Conservation (phyloP, 352 stramenopile genomes). For the Globisporangium abappressorium region DNA sequence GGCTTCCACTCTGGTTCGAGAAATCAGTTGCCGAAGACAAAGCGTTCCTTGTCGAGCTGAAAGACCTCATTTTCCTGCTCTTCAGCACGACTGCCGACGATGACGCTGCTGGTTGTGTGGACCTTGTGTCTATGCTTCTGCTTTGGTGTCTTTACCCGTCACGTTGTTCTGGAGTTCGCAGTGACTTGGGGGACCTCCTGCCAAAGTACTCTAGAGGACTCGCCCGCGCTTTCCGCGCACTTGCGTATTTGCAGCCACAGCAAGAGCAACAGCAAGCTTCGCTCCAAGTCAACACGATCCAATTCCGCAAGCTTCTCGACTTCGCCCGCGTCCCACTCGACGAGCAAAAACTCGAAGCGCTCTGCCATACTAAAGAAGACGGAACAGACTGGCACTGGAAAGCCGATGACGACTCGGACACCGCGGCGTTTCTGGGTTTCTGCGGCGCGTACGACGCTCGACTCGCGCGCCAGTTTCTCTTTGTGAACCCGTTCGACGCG, state of each 20-base stretch:
- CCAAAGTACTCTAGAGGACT: slow-evolving; percentile 40
- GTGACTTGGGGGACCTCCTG: slow-evolving; percentile 32
- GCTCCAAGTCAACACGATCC: background rate
- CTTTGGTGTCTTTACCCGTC: slow-evolving; percentile 33
- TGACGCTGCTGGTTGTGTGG: background rate
- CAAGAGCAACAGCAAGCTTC: background rate
- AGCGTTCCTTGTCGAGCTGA: slow-evolving; percentile 13
- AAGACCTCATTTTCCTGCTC: slow-evolving; percentile 37
- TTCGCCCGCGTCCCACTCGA: slow-evolving; percentile 12
- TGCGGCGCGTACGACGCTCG: slow-evolving; percentile 25
- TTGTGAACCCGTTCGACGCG: slow-evolving; percentile 42
- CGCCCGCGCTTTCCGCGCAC: slow-evolving; percentile 29
- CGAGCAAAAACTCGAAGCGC: background rate
- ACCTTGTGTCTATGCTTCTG: slow-evolving; percentile 35
- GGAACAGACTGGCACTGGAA: background rate
- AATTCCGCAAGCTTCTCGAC: slow-evolving; percentile 22
- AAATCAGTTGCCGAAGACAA: background rate
- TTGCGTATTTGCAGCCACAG: slow-evolving; percentile 18
- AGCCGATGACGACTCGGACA: background rate
- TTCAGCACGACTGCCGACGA: slow-evolving; percentile 15
- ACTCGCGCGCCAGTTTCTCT: slow-evolving; percentile 31
- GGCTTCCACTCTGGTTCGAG: slow-evolving; percentile 48
- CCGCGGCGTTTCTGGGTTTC: slow-evolving; percentile 30
- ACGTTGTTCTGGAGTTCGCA: slow-evolving; percentile 24
- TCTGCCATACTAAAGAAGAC: background rate